Evolutionary conservation across 1,139 yeast species (phyloP).

Genomic region (Scheffersomyces cryptocercus): DNA sequence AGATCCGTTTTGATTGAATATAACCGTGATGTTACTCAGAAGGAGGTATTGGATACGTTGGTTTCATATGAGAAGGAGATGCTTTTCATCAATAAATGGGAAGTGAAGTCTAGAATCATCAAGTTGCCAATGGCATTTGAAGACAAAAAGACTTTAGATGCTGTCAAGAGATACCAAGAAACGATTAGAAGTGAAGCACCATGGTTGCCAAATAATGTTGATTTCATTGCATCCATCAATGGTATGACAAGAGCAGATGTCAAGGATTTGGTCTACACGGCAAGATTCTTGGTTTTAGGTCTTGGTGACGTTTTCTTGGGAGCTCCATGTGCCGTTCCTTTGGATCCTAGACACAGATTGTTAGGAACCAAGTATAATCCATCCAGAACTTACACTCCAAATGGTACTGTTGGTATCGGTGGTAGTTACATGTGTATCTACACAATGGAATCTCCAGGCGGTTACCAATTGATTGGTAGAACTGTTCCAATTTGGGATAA

Average conservation of each 20-base stretch:
- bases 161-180: constrained; percentile 88
- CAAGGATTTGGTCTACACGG: constrained; percentile 80
- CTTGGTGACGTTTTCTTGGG: constrained; percentile 97
- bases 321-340: constrained; percentile 97
- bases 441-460: constrained; percentile 98
- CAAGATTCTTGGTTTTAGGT: constrained; percentile 88
- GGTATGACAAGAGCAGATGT: constrained; percentile 77
- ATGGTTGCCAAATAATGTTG: constrained; percentile 97
- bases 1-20: constrained; percentile 89
- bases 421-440: constrained; percentile 98
- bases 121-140: constrained; percentile 96
- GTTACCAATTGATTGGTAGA: constrained; percentile 94
- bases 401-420: constrained; percentile 97
- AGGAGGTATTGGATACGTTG: constrained; percentile 60
- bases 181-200: constrained; percentile 93
- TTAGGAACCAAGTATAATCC: constrained; percentile 95
- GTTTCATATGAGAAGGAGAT: constrained; percentile 76
- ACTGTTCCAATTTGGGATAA: constrained; percentile 98
- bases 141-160: constrained; percentile 82
- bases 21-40: constrained; percentile 65
- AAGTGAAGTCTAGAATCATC: constrained; percentile 77
- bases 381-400: constrained; percentile 92
- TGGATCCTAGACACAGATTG: constrained; percentile 93
- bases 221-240: constrained; percentile 86
- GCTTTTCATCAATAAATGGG: constrained; percentile 76